A percentile compares a stretch with the other conserved stretches of the same genome.
These are phyloP conservation scores for Lactarius trivialis DNA, from an alignment of 768 basidiomycete genomes.

Conservation along the genomic window DNA sequence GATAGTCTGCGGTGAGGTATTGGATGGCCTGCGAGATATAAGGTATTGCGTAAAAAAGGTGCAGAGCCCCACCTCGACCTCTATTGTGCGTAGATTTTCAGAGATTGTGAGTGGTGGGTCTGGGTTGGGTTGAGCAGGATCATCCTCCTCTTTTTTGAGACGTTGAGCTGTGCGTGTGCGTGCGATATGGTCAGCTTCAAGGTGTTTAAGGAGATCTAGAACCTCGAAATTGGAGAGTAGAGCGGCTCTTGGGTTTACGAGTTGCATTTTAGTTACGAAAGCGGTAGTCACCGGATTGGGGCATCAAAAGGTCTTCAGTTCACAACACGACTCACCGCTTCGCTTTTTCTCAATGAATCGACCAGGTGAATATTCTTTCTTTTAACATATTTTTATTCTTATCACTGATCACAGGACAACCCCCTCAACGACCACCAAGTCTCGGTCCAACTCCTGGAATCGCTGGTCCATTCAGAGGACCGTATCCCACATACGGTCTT, in stretches of 20 bases:
- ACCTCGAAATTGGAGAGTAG: conserved; percentile 89
- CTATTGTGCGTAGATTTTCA: conserved; percentile 79
- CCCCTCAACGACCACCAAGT: conserved; percentile 74
- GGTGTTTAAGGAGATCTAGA: conserved; percentile 63
- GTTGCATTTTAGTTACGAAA: conserved; percentile 3
- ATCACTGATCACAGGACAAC: conserved; percentile 50
- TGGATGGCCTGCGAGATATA: conserved; percentile 62
- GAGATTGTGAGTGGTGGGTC: conserved; percentile 48
- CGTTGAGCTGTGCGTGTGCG: conserved; percentile 64
- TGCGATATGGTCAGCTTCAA: conserved; percentile 66
- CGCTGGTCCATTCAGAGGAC: conserved; percentile 55
- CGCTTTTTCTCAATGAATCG: conserved; percentile 29
- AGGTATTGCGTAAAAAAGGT: background rate
- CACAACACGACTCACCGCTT: background rate
- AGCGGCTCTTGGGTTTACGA: conserved; percentile 53
- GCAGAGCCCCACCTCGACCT: conserved; percentile 61
- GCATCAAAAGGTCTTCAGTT: conserved; percentile 4
- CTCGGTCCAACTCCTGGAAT: conserved; percentile 59
- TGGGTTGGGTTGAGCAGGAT: conserved; percentile 26
- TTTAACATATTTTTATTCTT: background rate
- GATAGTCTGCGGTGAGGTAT: conserved; percentile 70
- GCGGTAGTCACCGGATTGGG: conserved; percentile 11
- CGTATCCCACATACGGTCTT: conserved; percentile 48
- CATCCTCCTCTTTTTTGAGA: conserved; percentile 72
- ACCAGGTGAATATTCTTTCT: conserved; percentile 27